phyloP scores from a whole-genome alignment of 345 rosid species.

The Moricandia arvensis region DNA sequence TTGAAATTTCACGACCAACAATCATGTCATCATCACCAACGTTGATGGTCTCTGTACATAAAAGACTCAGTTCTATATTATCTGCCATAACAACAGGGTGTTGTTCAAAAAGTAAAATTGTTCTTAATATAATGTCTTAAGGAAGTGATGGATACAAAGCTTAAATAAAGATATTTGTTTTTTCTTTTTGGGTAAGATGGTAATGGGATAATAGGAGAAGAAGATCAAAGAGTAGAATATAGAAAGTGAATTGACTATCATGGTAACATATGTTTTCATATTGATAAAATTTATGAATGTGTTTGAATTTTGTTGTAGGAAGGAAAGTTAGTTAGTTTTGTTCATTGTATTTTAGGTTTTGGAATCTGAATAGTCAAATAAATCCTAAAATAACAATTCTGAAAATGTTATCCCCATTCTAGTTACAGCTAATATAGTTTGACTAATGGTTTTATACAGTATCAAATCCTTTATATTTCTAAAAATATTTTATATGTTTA shows the following conservation, averaged over 20 bases:
- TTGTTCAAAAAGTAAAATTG: conserved; percentile 8
- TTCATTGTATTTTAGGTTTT: neutral
- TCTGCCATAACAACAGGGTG: conserved; percentile 42
- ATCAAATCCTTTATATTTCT: neutral
- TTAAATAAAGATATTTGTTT: conserved; percentile 23
- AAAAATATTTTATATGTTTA: neutral
- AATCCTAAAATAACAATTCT: neutral
- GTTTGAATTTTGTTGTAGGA: neutral
- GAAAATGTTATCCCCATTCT: neutral
- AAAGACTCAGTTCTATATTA: conserved; percentile 48
- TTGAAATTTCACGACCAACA: conserved; percentile 26
- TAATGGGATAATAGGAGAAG: conserved; percentile 7
- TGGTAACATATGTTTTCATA: conserved; percentile 25
- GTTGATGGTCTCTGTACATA: conserved; percentile 49
- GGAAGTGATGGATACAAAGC: conserved; percentile 18
- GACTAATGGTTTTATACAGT: neutral
- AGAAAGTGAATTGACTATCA: conserved; percentile 5
- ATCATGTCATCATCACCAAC: conserved; percentile 29
- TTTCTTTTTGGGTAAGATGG: conserved; percentile 38
- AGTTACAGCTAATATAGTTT: neutral
- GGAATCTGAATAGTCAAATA: neutral
- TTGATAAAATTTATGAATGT: neutral
- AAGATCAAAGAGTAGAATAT: conserved; percentile 1
- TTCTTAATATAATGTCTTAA: neutral
- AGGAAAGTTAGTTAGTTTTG: neutral